phyloP scores from a whole-genome alignment of 306 rosid species.

The Cicer pinnatifidum region DNA sequence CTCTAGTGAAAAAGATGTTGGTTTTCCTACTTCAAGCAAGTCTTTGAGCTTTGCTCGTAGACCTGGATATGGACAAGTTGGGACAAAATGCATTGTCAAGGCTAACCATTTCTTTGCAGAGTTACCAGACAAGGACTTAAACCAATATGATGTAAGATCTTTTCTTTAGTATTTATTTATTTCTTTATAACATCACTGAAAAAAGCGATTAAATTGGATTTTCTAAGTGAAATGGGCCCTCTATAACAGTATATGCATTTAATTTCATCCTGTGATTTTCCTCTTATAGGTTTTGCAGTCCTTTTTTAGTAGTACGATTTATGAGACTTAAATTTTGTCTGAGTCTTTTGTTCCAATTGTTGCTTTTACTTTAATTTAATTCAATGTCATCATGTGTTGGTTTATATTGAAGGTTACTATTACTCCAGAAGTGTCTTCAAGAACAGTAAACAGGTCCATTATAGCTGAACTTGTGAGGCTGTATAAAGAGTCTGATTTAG shows the following conservation, averaged over 20 bases:
- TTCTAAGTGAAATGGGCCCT: constrained; percentile 18
- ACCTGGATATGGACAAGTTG: constrained; percentile 92
- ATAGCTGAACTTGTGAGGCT: constrained; percentile 89
- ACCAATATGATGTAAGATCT: constrained; percentile 92
- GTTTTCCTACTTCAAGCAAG: constrained; percentile 83
- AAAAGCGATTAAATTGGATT: constrained; percentile 36
- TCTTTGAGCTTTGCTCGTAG: constrained; percentile 78
- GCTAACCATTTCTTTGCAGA: constrained; percentile 97
- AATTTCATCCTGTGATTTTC: constrained; percentile 53
- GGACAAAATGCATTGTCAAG: constrained; percentile 87
- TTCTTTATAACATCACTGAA: constrained; percentile 7
- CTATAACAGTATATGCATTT: constrained; percentile 49
- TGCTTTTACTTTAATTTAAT: constrained; percentile 54
- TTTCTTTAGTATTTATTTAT: constrained; percentile 29
- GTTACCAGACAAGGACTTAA: constrained; percentile 96
- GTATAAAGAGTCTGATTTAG: constrained; percentile 84
- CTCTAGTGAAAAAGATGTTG: constrained; percentile 58
- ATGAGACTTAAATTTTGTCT: constrained; percentile 50
- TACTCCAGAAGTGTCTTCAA: constrained; percentile 90
- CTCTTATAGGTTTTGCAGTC: constrained; percentile 51
- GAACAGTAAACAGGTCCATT: constrained; percentile 84
- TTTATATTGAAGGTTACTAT: constrained; percentile 73
- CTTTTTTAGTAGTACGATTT: constrained; percentile 62
- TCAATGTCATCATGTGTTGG: constrained; percentile 46
- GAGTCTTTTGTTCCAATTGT: constrained; percentile 60